Base-by-base conservation (phyloP, 1,284 basidiomycete species). In the Ustilago tritici region DNA sequence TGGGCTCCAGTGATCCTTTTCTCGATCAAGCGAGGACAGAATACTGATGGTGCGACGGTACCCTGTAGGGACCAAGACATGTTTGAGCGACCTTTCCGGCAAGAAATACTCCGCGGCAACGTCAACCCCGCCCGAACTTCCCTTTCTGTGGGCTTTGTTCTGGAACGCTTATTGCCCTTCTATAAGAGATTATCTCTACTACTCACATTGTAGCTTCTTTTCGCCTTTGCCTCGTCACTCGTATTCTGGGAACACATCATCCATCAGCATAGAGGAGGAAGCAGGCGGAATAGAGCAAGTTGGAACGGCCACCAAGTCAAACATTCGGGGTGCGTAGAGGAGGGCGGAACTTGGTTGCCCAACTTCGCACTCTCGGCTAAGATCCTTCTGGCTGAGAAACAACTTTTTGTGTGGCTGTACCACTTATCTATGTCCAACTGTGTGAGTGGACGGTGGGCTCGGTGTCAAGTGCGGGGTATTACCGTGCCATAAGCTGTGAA, bases 1-100 rank as follows among this genome's bases (percentile, higher is more conserved):
- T 72, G 70, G 70, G 70, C 70, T 72, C 70, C 57, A 72, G 70
- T 8, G 2, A 19, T 12, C 34, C 55, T 46, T 11, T 56, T 64
- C 15, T 36, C 52, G 6, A 4, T 3, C 23, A 28, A 28, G 23
- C 23, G 23, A 28, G 23, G 23, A 3, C 23, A 28, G 23, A 28
- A 28, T 28, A 28, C 23, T 28, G 23, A 28, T 28, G 23, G 23
- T 28, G 23, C 23, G 0, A 28, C 3, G 3, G 23, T 28, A 28
- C 23, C 23, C 23, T 28, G 23, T 28, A 28, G 23, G 3, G 23
- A 28, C 23, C 23, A 28, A 28, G 3, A 28, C 23, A 28, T 3
- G 23, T 23, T 23, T 23, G 23, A 23, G 23, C 23, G 23, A 23
- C 23, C 23, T 23, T 23, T 23, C 23, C 2, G 23, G 23, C 23